Evolutionary conservation across 106 monocot species (phyloP).

Genomic region (Alisma plantagoaquatica): DNA sequence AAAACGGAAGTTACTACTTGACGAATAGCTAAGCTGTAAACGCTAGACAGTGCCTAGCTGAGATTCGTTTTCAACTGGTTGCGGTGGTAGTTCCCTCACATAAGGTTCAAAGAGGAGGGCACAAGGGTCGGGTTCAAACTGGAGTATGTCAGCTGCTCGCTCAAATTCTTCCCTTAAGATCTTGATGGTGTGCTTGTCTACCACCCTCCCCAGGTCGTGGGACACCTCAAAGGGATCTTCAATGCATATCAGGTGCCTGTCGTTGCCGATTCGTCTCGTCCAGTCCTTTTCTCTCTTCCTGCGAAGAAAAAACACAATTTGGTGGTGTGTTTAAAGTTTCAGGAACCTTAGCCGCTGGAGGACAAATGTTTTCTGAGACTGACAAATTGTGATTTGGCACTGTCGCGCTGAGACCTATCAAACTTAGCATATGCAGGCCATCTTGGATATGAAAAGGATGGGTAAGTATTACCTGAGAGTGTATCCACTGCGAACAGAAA

Average conservation of each 20-base stretch:
- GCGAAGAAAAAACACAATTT: slow-evolving; percentile 7
- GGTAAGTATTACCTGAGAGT: slow-evolving; percentile 55
- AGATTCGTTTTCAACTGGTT: background rate
- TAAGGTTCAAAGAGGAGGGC: slow-evolving; percentile 67
- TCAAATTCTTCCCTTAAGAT: slow-evolving; percentile 95
- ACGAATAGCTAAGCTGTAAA: no score
- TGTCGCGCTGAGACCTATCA: no score
- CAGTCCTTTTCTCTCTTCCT: slow-evolving; percentile 82
- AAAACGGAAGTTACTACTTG: no score
- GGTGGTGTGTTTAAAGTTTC: no score
- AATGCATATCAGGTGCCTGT: slow-evolving; percentile 92
- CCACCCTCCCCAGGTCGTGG: slow-evolving; percentile 92
- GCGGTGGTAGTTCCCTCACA: slow-evolving; percentile 4
- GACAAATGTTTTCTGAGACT: no score
- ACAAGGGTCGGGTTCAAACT: slow-evolving; percentile 49
- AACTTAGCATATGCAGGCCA: no score
- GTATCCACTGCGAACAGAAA: slow-evolving; percentile 79
- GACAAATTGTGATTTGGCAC: no score
- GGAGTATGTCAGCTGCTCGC: slow-evolving; percentile 77
- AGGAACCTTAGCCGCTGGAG: no score
- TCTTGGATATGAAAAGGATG: background rate
- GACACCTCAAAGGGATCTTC: slow-evolving; percentile 90
- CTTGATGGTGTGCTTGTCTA: slow-evolving; percentile 73
- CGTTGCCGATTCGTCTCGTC: slow-evolving; percentile 90
- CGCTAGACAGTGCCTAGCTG: no score